Percentiles rank a stretch among this genome's conserved stretches.
These are phyloP conservation scores for Chimonanthus praecox DNA, from an alignment of 164 flowering plant genomes.

Conservation along the genomic window DNA sequence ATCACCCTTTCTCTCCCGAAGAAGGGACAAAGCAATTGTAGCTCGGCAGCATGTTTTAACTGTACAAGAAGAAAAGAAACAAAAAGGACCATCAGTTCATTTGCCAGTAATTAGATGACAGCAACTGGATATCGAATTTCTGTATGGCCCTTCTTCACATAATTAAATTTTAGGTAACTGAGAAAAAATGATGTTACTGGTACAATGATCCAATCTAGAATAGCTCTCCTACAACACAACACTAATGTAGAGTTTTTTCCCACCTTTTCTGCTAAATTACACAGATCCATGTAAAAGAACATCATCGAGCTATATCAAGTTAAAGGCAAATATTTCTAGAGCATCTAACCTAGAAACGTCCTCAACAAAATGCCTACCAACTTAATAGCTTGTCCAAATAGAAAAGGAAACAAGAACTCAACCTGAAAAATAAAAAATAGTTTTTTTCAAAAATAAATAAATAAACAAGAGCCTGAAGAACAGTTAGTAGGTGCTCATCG, in stretches of 20 bases:
- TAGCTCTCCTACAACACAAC: too few species aligned
- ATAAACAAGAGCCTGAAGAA: too few species aligned
- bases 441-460: too few species aligned
- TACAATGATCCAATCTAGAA: not conserved
- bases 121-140: not conserved
- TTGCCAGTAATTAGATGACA: not conserved
- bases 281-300: too few species aligned
- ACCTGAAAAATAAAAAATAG: too few species aligned
- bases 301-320: too few species aligned
- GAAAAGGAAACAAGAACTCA: too few species aligned
- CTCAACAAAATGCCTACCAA: not conserved
- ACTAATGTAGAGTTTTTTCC: too few species aligned
- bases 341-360: not conserved
- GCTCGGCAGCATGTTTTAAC: conserved; percentile 75
- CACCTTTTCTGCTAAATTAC: too few species aligned
- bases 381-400: not conserved
- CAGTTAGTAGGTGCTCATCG: too few species aligned
- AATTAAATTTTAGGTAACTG: not conserved
- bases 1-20: conserved; percentile 66
- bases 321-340: too few species aligned
- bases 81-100: not conserved
- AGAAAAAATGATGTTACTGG: not conserved
- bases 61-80: conserved; percentile 30
- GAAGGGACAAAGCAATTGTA: conserved; percentile 54
- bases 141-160: not conserved